These are phyloP conservation scores for Neonectria faginata DNA, from an alignment of 2,329 filamentous ascomycete genomes.

Conservation along the genomic window DNA sequence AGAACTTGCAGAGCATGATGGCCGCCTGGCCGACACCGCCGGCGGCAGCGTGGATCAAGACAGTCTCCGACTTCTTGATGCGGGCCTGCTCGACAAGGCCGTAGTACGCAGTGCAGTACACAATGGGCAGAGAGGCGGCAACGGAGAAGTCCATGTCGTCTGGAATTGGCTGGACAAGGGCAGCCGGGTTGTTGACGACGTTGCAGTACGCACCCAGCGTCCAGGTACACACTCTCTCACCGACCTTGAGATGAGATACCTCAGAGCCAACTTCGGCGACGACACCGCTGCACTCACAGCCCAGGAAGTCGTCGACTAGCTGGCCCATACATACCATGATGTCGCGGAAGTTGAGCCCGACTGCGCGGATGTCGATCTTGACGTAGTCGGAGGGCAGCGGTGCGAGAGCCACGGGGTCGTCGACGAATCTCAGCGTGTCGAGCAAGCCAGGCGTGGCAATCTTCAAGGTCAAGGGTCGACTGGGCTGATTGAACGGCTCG, in stretches of 20 bases:
- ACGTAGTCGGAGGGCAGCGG: slow-evolving; percentile 9
- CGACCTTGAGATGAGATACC: slow-evolving; percentile 22
- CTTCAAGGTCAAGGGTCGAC: slow-evolving; percentile 11
- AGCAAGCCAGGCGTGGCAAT: slow-evolving; percentile 20
- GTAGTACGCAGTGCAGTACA: slow-evolving; percentile 16
- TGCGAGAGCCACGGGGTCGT: not conserved
- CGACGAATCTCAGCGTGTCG: slow-evolving; percentile 19
- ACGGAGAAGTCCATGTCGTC: slow-evolving; percentile 15
- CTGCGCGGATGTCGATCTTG: slow-evolving; percentile 22
- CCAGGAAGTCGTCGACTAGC: slow-evolving; percentile 10
- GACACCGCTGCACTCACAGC: slow-evolving; percentile 20
- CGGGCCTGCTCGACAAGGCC: slow-evolving; percentile 21
- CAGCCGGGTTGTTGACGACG: slow-evolving; percentile 5
- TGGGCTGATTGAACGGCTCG: slow-evolving; percentile 10
- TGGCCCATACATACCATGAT: slow-evolving; percentile 24
- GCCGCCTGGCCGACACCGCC: slow-evolving; percentile 45
- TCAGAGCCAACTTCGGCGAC: slow-evolving; percentile 14
- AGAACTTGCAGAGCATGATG: slow-evolving; percentile 39
- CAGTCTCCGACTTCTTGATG: slow-evolving; percentile 31
- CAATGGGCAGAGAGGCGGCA: slow-evolving; percentile 14
- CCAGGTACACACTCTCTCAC: slow-evolving; percentile 20
- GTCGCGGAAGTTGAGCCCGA: slow-evolving; percentile 31
- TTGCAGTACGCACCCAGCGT: slow-evolving; percentile 8
- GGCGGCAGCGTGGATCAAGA: slow-evolving; percentile 45
- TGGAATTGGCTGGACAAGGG: slow-evolving; percentile 10